A percentile compares a stretch with the other conserved stretches of the same genome.
phyloP scores from a whole-genome alignment of 2,329 filamentous ascomycete species.

The Neonectria coccinea region DNA sequence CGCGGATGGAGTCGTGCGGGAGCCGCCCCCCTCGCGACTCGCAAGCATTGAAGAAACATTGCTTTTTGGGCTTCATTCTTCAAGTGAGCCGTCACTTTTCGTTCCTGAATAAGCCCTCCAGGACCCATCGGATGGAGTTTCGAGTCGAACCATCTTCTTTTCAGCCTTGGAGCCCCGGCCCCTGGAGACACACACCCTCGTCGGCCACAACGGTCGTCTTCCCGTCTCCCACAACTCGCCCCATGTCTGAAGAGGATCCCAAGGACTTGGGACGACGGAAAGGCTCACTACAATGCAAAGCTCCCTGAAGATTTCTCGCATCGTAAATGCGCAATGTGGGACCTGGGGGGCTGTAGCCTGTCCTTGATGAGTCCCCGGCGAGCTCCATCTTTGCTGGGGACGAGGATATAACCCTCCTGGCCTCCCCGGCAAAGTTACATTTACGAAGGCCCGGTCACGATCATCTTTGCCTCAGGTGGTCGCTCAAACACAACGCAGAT shows the following conservation, averaged over 20 bases:
- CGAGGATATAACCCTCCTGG: conserved; percentile 34
- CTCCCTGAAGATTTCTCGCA: conserved; percentile 25
- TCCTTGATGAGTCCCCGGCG: conserved; percentile 10
- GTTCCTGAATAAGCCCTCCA: conserved; percentile 8
- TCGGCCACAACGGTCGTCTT: conserved; percentile 25
- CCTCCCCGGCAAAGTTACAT: conserved; percentile 25
- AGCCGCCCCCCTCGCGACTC: conserved; percentile 2
- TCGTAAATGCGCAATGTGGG: conserved; percentile 23
- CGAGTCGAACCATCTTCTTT: conserved; percentile 38
- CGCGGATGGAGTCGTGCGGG: conserved; percentile 25
- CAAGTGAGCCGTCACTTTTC: conserved; percentile 41
- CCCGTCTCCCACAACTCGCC: conserved; percentile 9
- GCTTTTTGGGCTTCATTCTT: conserved; percentile 17
- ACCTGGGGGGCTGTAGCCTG: conserved; percentile 14
- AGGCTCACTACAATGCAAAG: not conserved
- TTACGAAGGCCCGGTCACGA: conserved; percentile 21
- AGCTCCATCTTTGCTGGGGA: conserved; percentile 2
- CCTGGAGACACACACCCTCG: conserved; percentile 7
- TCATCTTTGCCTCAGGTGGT: conserved; percentile 26
- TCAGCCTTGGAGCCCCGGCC: conserved; percentile 31
- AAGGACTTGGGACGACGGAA: conserved; percentile 11
- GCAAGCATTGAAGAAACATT: conserved; percentile 24
- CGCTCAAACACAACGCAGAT: conserved; percentile 23
- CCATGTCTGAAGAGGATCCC: conserved; percentile 19
- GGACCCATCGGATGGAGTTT: conserved; percentile 13